Conservation (phyloP, 768 basidiomycete genomes). For the Dictyophora rubrovolvata region DNA sequence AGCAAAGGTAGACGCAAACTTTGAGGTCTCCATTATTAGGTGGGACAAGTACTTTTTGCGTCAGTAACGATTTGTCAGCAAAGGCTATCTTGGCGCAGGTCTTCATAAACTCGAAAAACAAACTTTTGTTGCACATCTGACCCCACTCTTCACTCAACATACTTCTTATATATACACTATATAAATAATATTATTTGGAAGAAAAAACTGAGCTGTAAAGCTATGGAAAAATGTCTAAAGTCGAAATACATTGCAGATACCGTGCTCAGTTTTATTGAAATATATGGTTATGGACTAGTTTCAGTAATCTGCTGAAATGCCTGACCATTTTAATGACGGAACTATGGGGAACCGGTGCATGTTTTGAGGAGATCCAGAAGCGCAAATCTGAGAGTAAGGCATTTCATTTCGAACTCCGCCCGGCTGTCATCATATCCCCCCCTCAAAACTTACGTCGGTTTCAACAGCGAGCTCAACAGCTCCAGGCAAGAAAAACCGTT, state of each 20-base stretch:
- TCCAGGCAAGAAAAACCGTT: constrained; percentile 17
- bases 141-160: too few species aligned
- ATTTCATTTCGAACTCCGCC: constrained; percentile 5
- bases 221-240: too few species aligned
- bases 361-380: neutral
- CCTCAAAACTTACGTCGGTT: constrained; percentile 9
- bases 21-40: constrained; percentile 25
- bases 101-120: neutral
- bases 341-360: neutral
- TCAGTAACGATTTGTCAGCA: neutral
- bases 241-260: too few species aligned
- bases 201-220: too few species aligned
- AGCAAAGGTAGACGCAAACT: constrained; percentile 45
- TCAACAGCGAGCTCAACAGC: constrained; percentile 12
- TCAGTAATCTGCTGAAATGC: too few species aligned
- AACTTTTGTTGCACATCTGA: too few species aligned
- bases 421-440: neutral
- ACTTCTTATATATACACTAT: too few species aligned
- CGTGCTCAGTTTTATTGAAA: too few species aligned
- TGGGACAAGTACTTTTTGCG: neutral
- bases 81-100: neutral
- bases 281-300: too few species aligned
- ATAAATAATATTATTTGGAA: too few species aligned
- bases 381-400: neutral
- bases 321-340: neutral